Evolutionary conservation across 1,284 basidiomycete genomes (phyloP), one percentile per base, ranked within the genome.

Genomic region (Heterobasidion parviporum): DNA sequence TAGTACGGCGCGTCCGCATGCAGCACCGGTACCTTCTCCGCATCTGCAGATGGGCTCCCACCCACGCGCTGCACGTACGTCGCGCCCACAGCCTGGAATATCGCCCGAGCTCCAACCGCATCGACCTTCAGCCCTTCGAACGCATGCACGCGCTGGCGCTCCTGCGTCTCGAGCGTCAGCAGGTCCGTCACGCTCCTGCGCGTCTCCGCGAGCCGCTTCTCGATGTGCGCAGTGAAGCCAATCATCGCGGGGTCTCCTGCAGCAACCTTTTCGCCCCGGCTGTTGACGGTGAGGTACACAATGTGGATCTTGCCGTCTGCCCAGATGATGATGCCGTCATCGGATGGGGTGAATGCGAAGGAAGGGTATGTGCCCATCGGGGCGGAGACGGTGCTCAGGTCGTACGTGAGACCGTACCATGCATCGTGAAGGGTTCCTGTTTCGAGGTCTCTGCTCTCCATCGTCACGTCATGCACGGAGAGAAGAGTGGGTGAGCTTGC

Each of bases 301-400:
- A 70, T 72, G 62, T 81, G 80, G 18, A 89, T 84, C 59, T 86
- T 79, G 8, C 85, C 85, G 2, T 81, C 77, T 5, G 86, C 83
- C 85, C 85, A 89, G 56, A 89, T 82, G 59, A 89, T 74, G 56
- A 89, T 70, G 0, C 81, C 83, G 58, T 79, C 73, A 59, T 85
- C 81, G 7, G 71, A 68, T 0, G 83, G 81, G 0, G 81, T 79
- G 66, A 87, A 88, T 3, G 84, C 74, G 62, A 85, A 89, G 1
- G 84, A 82, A 0, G 87, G 85, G 61, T 88, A 89, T 26, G 86
- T 85, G 15, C 86, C 85, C 82, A 87, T 87, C 0, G 85, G 83
- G 6, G 85, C 82, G 9, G 80, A 85, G 50, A 85, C 73, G 5
- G 68, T 67, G n/a, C 74, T 74, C 15, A 82, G 70, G 63, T 89